These are phyloP conservation scores for Zygosaccharomyces pseudobailii DNA, from an alignment of 1,139 yeast genomes.

Conservation along the genomic window DNA sequence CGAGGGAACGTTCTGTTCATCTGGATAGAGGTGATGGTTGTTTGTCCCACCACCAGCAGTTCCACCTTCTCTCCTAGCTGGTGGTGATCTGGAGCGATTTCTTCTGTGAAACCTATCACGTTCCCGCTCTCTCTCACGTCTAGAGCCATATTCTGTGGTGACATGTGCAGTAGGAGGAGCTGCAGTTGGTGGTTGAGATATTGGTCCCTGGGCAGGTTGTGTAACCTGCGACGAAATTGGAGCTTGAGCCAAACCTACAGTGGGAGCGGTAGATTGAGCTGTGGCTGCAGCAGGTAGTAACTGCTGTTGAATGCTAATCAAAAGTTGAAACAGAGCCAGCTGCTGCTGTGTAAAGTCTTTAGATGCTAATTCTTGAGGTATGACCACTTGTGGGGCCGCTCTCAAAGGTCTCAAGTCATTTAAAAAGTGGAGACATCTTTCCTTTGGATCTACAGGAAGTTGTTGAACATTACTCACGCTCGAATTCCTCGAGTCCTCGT, in stretches of 20 bases:
- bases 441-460: slow-evolving; percentile 46
- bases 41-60: slow-evolving; percentile 25
- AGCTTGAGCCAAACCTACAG: slow-evolving; percentile 1
- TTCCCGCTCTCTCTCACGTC: slow-evolving; percentile 32
- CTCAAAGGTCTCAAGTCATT: slow-evolving; percentile 20
- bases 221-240: neutral
- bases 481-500: slow-evolving; percentile 22
- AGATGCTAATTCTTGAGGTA: slow-evolving; percentile 25
- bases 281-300: slow-evolving; percentile 17
- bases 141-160: slow-evolving; percentile 29
- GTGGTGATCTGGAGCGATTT: slow-evolving; percentile 37
- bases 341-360: slow-evolving; percentile 35
- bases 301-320: slow-evolving; percentile 36
- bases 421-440: slow-evolving; percentile 35
- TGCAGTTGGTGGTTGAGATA: slow-evolving; percentile 6
- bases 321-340: slow-evolving; percentile 44
- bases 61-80: slow-evolving; percentile 15
- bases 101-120: slow-evolving; percentile 24
- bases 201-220: slow-evolving; percentile 9
- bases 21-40: slow-evolving; percentile 37
- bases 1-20: slow-evolving; percentile 63
- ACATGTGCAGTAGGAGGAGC: slow-evolving; percentile 11
- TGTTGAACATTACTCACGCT: slow-evolving; percentile 20
- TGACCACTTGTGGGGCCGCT: slow-evolving; percentile 19
- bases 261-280: slow-evolving; percentile 2